Evolutionary conservation across 1,284 basidiomycete genomes (phyloP).

Genomic region (Ustilago lituana): DNA sequence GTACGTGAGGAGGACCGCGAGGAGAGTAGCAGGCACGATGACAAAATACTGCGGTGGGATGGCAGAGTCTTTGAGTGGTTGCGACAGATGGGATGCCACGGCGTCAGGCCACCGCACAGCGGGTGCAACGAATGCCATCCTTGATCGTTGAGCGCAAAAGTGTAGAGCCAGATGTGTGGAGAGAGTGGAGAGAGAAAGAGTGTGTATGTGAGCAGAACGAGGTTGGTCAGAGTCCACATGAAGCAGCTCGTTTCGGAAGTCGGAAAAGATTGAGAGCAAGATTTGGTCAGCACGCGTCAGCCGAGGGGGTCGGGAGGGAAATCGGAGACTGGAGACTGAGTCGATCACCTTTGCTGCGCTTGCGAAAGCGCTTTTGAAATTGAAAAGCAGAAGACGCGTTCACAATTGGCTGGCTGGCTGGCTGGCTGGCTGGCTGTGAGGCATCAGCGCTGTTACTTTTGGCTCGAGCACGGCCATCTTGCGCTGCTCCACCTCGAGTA

Average conservation of each 20-base stretch:
- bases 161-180: neutral
- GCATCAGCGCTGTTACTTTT: slow-evolving; percentile 5
- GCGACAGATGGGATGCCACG: slow-evolving; percentile 31
- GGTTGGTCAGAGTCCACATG: too few species aligned
- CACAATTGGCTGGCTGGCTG: neutral
- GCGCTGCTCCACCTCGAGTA: slow-evolving; percentile 7
- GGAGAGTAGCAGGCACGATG: slow-evolving; percentile 43
- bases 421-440: too few species aligned
- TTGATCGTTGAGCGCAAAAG: too few species aligned
- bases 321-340: neutral
- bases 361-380: slow-evolving; percentile 3
- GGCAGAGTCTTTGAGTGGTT: slow-evolving; percentile 31
- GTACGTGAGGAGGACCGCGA: slow-evolving; percentile 45
- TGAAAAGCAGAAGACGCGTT: slow-evolving; percentile 1
- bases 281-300: slow-evolving; percentile 30
- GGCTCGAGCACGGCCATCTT: slow-evolving; percentile 1
- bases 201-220: too few species aligned
- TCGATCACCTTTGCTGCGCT: slow-evolving; percentile 27
- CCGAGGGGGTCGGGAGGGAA: neutral
- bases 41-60: slow-evolving; percentile 47
- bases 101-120: slow-evolving; percentile 53
- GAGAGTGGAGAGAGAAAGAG: neutral
- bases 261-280: neutral
- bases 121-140: slow-evolving; percentile 38
- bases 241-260: slow-evolving; percentile 6